Percentiles rank a stretch among this genome's conserved stretches.
Evolutionary conservation across 345 rosid species (phyloP).

Genomic region (Geranium brycei): DNA sequence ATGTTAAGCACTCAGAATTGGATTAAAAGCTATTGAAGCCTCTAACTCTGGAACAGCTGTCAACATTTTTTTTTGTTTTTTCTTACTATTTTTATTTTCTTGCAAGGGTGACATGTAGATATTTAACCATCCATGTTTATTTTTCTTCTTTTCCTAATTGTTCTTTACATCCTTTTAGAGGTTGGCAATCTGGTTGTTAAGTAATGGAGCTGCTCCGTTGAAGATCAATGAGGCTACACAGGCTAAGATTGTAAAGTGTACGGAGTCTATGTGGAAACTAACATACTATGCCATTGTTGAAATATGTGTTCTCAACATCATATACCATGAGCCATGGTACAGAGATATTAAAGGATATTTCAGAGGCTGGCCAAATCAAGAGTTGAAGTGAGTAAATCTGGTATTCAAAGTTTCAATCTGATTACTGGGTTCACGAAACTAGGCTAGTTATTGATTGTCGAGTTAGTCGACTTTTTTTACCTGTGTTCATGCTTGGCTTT

Average conservation of each 20-base stretch:
- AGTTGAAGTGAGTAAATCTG: conserved; percentile 50
- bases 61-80: too few species aligned
- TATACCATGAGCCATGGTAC: conserved; percentile 64
- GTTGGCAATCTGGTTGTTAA: conserved; percentile 49
- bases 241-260: conserved; percentile 53
- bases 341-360: conserved; percentile 46
- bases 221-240: conserved; percentile 37
- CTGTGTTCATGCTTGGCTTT: neutral
- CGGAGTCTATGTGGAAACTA: conserved; percentile 88
- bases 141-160: conserved; percentile 9
- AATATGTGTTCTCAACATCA: conserved; percentile 37
- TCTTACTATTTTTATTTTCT: too few species aligned
- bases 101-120: neutral
- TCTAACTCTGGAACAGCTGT: too few species aligned
- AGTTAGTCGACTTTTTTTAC: neutral
- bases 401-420: conserved; percentile 5
- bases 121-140: neutral
- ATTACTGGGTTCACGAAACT: conserved; percentile 2
- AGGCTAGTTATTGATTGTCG: neutral
- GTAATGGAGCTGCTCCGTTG: conserved; percentile 21
- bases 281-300: conserved; percentile 60
- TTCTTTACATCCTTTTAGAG: conserved; percentile 26
- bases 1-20: neutral
- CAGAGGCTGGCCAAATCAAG: conserved; percentile 82
- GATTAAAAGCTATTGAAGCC: neutral